Conservation (phyloP, 306 rosid species). For the Prunus dulcis region DNA sequence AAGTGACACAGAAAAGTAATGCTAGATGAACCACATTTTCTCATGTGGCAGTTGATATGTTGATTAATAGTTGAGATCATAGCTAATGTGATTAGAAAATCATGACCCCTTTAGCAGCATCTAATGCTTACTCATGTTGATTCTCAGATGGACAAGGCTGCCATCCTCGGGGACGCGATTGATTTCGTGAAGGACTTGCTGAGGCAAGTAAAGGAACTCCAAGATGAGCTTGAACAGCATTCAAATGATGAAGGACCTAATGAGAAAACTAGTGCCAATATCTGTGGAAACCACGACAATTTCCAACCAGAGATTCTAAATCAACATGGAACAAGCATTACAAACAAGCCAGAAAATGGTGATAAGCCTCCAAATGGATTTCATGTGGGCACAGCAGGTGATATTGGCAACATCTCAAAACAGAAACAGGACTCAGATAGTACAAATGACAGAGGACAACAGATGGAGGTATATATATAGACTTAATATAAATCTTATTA, state of each 20-base stretch:
- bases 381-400: slow-evolving; percentile 42
- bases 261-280: slow-evolving; percentile 3
- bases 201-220: slow-evolving; percentile 73
- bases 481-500: not conserved
- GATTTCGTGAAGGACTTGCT: slow-evolving; percentile 75
- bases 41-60: not conserved
- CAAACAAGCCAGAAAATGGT: slow-evolving; percentile 34
- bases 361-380: slow-evolving; percentile 29
- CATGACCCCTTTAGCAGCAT: not conserved
- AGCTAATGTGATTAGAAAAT: not conserved
- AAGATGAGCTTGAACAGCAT: slow-evolving; percentile 79
- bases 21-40: not conserved
- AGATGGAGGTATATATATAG: slow-evolving; percentile 68
- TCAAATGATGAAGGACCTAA: slow-evolving; percentile 50
- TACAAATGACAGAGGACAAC: slow-evolving; percentile 58
- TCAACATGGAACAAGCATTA: slow-evolving; percentile 25
- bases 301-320: slow-evolving; percentile 31
- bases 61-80: not conserved
- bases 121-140: slow-evolving; percentile 10
- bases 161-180: slow-evolving; percentile 90
- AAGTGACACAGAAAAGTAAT: too few relatives aligned
- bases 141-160: slow-evolving; percentile 71
- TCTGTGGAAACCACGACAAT: slow-evolving; percentile 23
- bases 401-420: slow-evolving; percentile 36
- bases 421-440: slow-evolving; percentile 50